phyloP scores from a whole-genome alignment of 108 stramenopile species.

The Seminavis robusta region DNA sequence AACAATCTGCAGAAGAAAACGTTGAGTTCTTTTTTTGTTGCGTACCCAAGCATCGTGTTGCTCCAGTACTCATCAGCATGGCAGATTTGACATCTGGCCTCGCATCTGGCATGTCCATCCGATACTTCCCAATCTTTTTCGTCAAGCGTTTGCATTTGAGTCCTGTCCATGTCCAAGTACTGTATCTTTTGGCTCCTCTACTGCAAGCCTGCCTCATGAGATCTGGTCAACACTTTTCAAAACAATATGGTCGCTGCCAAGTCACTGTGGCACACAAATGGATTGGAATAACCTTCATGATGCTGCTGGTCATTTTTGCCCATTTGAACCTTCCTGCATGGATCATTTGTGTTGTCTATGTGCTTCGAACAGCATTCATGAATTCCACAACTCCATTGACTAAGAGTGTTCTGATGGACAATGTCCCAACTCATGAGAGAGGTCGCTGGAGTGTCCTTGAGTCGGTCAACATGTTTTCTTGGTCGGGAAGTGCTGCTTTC shows the following conservation, averaged over 20 bases:
- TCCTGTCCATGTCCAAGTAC: conserved; percentile 49
- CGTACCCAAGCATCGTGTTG: conserved; percentile 11
- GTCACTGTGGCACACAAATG: conserved; percentile 32
- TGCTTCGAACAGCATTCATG: conserved; percentile 42
- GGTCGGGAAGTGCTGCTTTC: conserved; percentile 35
- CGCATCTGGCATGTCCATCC: conserved; percentile 66
- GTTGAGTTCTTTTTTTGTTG: not conserved
- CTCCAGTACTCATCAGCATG: conserved; percentile 31
- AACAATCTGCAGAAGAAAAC: no score
- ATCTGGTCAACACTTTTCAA: conserved; percentile 26
- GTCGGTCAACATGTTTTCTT: conserved; percentile 45
- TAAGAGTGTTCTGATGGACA: conserved; percentile 41
- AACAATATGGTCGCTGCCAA: conserved; percentile 31
- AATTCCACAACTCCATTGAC: conserved; percentile 52
- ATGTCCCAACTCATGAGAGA: conserved; percentile 37
- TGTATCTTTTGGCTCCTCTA: conserved; percentile 49
- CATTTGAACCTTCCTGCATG: conserved; percentile 3
- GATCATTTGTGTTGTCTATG: conserved; percentile 29
- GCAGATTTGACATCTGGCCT: conserved; percentile 44
- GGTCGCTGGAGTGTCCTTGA: conserved; percentile 53
- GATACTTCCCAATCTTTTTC: conserved; percentile 76
- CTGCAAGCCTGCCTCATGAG: conserved; percentile 32
- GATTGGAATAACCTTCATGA: conserved; percentile 31
- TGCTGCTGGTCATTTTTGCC: conserved; percentile 22
- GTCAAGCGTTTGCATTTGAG: conserved; percentile 31